Percentiles rank a stretch among this genome's conserved stretches.
Conservation (phyloP, 148 eudicot species). For the Camellia japonica region DNA sequence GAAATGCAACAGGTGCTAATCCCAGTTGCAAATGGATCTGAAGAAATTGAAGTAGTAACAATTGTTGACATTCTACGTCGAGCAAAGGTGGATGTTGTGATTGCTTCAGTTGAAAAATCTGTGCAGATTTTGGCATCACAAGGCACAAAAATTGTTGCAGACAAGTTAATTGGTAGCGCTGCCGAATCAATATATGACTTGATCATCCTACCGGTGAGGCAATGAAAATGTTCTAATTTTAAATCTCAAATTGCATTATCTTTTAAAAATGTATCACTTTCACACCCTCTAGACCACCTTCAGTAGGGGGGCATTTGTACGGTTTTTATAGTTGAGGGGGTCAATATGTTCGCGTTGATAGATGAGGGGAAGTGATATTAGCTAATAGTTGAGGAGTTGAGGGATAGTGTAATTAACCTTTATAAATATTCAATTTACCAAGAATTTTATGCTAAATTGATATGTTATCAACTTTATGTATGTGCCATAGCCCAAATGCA, state of each 20-base stretch:
- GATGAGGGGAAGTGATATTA: too few species aligned
- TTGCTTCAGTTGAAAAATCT: slow-evolving; percentile 83
- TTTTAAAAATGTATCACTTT: background rate
- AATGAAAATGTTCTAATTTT: background rate
- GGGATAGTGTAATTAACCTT: background rate
- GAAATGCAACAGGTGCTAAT: slow-evolving; percentile 61
- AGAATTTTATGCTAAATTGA: background rate
- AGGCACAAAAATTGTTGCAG: slow-evolving; percentile 78
- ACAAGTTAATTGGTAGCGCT: slow-evolving; percentile 53
- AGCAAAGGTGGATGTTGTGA: slow-evolving; percentile 67
- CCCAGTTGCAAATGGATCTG: slow-evolving; percentile 84
- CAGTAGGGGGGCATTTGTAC: too few species aligned
- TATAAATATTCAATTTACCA: background rate
- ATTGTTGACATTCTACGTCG: slow-evolving; percentile 74
- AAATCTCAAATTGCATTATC: background rate
- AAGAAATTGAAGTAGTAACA: slow-evolving; percentile 73
- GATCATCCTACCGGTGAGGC: slow-evolving; percentile 86
- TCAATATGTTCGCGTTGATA: too few species aligned
- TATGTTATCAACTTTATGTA: background rate
- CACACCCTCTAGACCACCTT: too few species aligned
- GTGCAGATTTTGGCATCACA: slow-evolving; percentile 53
- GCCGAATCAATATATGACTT: slow-evolving; percentile 65
- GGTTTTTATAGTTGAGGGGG: too few species aligned
- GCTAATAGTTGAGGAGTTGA: too few species aligned
- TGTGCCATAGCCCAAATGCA: background rate